phyloP scores from a whole-genome alignment of 2,329 filamentous ascomycete genomes.

The Colletotrichum acutatum region DNA sequence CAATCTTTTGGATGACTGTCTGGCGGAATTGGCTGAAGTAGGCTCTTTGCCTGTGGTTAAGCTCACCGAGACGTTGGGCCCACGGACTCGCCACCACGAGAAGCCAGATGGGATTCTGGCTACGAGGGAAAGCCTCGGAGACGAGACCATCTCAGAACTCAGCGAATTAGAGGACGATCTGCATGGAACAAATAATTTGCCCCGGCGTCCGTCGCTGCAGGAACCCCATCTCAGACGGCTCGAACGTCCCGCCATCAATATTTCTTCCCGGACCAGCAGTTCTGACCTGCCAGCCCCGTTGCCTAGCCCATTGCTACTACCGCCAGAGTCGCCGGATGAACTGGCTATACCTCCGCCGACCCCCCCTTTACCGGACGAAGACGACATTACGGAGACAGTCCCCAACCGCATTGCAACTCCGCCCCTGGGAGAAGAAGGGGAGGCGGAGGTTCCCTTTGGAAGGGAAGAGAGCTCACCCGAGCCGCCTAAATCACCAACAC shows the following conservation, averaged over 20 bases:
- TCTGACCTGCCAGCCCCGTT: background rate
- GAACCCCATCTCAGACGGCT: background rate
- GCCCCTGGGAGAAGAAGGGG: constrained; percentile 20
- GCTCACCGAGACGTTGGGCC: constrained; percentile 37
- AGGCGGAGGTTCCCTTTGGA: constrained; percentile 5
- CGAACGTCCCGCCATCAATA: constrained; percentile 8
- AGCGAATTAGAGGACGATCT: constrained; percentile 64
- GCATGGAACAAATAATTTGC: constrained; percentile 14
- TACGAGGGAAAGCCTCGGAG: constrained; percentile 31
- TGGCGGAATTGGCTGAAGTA: constrained; percentile 51
- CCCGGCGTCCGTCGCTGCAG: constrained; percentile 20
- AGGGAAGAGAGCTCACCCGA: constrained; percentile 29
- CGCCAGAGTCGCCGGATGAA: constrained; percentile 21
- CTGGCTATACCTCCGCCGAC: constrained; percentile 29
- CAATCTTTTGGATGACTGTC: constrained; percentile 54
- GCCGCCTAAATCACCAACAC: constrained; percentile 52
- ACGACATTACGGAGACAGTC: background rate
- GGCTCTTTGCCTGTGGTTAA: constrained; percentile 38
- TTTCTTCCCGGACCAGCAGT: constrained; percentile 14
- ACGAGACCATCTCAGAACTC: constrained; percentile 58
- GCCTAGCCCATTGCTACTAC: constrained; percentile 24
- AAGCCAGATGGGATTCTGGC: constrained; percentile 27
- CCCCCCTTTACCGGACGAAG: constrained; percentile 29
- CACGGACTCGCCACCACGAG: constrained; percentile 18
- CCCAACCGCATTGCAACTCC: constrained; percentile 5